These are phyloP conservation scores for Tricharina praecox DNA, from an alignment of 495 filamentous ascomycete genomes.

Conservation along the genomic window DNA sequence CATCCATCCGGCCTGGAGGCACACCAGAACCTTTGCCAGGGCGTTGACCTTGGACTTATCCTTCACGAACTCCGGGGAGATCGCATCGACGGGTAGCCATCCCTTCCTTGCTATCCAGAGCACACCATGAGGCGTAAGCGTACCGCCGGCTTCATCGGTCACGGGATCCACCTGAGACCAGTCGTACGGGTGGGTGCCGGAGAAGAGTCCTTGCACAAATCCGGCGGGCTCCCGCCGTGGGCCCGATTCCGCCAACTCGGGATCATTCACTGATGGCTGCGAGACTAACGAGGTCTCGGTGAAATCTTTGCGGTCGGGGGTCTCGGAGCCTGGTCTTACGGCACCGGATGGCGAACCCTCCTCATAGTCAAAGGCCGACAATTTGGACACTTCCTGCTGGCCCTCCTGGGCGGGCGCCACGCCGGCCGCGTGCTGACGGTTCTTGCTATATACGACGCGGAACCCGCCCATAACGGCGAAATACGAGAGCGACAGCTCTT, in stretches of 20 bases:
- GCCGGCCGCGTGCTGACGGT: too few species aligned
- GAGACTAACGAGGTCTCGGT: too few species aligned
- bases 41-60: neutral
- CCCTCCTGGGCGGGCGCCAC: too few species aligned
- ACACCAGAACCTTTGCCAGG: neutral
- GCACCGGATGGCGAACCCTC: neutral
- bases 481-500: neutral
- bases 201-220: neutral
- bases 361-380: too few species aligned
- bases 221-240: neutral
- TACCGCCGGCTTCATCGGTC: neutral
- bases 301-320: too few species aligned
- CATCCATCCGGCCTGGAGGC: neutral
- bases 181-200: neutral
- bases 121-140: neutral
- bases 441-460: neutral
- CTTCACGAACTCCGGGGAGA: constrained; percentile 1
- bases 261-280: too few species aligned
- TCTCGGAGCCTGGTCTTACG: neutral
- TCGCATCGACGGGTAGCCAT: neutral
- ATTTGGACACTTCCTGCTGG: too few species aligned
- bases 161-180: too few species aligned
- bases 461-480: neutral
- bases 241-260: neutral
- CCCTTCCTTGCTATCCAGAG: neutral